Percentiles rank a stretch among this genome's conserved stretches.
These are phyloP conservation scores for Amylocystis lapponica DNA, from an alignment of 768 basidiomycete species.

Conservation along the genomic window DNA sequence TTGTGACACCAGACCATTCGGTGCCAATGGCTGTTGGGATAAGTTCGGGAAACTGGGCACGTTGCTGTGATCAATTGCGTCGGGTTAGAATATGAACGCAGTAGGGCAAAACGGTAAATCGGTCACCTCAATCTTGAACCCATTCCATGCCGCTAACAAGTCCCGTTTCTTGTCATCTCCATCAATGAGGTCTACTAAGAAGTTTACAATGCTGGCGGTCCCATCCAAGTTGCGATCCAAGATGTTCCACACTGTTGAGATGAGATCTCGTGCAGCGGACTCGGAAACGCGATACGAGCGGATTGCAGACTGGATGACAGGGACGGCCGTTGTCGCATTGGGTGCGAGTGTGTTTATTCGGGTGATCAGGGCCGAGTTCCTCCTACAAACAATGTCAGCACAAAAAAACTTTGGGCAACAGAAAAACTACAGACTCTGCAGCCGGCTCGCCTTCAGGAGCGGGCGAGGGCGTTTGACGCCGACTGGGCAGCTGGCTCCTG, in stretches of 20 bases:
- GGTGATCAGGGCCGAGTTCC: constrained; percentile 57
- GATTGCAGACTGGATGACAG: constrained; percentile 68
- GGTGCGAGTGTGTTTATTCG: constrained; percentile 56
- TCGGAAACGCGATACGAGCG: constrained; percentile 77
- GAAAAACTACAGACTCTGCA: constrained; percentile 37
- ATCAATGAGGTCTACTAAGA: constrained; percentile 71
- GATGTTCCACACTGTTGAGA: constrained; percentile 84
- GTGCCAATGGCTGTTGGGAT: constrained; percentile 50
- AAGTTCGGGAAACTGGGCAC: constrained; percentile 79
- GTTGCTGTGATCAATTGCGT: constrained; percentile 48
- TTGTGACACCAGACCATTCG: constrained; percentile 74
- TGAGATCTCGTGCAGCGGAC: constrained; percentile 74
- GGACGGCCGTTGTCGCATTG: constrained; percentile 50
- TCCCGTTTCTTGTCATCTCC: constrained; percentile 81
- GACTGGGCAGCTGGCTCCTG: constrained; percentile 22
- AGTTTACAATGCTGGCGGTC: constrained; percentile 67
- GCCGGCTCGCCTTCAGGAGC: constrained; percentile 46
- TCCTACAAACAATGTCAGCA: constrained; percentile 34
- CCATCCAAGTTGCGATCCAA: constrained; percentile 63
- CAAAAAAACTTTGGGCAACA: background rate
- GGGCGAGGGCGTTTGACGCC: constrained; percentile 28
- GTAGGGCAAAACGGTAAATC: background rate
- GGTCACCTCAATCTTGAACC: constrained; percentile 74
- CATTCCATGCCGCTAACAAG: constrained; percentile 73
- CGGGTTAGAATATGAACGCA: background rate